phyloP scores from a whole-genome alignment of 192 early-diverging fungal genomes.

The Coemansia biformis region DNA sequence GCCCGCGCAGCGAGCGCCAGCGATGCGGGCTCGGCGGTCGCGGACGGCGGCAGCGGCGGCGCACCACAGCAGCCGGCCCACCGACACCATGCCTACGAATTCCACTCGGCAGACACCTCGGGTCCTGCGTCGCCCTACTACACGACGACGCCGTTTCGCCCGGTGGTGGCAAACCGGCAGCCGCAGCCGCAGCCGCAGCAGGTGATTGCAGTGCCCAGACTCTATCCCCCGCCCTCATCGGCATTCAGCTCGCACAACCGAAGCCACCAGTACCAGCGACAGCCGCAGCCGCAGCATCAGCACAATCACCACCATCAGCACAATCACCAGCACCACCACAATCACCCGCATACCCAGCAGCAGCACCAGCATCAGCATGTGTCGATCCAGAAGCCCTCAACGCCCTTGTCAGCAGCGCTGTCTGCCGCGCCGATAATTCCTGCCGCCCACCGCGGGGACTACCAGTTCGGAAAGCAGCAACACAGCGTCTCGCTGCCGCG shows the following conservation, averaged over 20 bases:
- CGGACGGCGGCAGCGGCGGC: not conserved
- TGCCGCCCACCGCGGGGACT: not conserved
- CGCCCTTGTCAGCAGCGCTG: conserved; percentile 1
- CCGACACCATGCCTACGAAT: not conserved
- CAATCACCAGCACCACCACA: conserved; percentile 2
- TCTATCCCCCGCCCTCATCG: conserved; percentile 1
- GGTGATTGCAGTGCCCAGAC: not conserved
- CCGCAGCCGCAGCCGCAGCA: not conserved
- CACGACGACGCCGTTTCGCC: not conserved
- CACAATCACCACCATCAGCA: conserved; percentile 1
- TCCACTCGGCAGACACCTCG: not conserved
- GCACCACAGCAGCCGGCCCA: not conserved
- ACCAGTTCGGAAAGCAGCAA: not conserved
- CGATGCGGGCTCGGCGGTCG: too few relatives aligned
- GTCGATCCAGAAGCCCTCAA: conserved; percentile 5
- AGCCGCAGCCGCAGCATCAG: conserved; percentile 1
- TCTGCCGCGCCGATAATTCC: too few relatives aligned
- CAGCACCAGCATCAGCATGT: conserved; percentile 16
- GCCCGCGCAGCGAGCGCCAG: not conserved
- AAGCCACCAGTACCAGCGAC: conserved; percentile 8
- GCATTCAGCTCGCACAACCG: conserved; percentile 5
- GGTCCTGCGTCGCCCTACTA: not conserved
- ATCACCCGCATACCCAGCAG: conserved; percentile 2
- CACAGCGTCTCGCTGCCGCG: conserved; percentile 7
- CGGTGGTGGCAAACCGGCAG: too few relatives aligned